A percentile compares a stretch with the other conserved stretches of the same genome.
These are phyloP conservation scores for Hericium rajendrae DNA, from an alignment of 768 basidiomycete species.

Conservation along the genomic window DNA sequence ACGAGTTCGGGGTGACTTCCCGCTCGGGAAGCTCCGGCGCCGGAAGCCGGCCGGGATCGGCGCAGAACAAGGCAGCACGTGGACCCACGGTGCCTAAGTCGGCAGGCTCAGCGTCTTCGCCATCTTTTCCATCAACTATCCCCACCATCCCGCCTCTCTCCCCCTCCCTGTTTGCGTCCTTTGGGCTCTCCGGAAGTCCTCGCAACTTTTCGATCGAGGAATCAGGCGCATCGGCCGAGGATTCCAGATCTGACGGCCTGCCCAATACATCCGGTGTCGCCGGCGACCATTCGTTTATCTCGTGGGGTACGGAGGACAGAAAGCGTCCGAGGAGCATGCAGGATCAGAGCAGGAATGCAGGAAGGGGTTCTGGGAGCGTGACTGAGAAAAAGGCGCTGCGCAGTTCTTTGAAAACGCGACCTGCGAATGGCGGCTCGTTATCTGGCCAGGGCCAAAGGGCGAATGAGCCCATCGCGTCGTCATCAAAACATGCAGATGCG, in stretches of 20 bases:
- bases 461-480: conserved; percentile 9
- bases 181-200: not conserved
- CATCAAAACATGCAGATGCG: conserved; percentile 3
- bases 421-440: not conserved
- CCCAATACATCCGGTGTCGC: not conserved
- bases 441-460: not conserved
- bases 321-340: not conserved
- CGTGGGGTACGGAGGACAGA: not conserved
- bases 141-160: conserved; percentile 12
- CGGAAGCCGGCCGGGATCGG: not conserved
- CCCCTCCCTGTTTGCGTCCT: not conserved
- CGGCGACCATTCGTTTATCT: not conserved
- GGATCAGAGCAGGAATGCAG: not conserved
- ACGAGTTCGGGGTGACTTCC: not conserved
- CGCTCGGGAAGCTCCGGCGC: not conserved
- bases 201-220: not conserved
- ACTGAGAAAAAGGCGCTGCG: conserved; percentile 9
- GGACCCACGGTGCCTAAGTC: not conserved
- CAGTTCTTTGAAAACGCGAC: conserved; percentile 10
- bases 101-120: conserved; percentile 3
- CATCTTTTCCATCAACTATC: conserved; percentile 17
- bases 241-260: not conserved
- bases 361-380: not conserved
- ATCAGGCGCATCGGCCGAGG: not conserved
- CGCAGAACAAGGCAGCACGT: conserved; percentile 7